These are phyloP conservation scores for Trematosphaeria pertusa DNA, from an alignment of 2,329 filamentous ascomycete species.

Conservation along the genomic window DNA sequence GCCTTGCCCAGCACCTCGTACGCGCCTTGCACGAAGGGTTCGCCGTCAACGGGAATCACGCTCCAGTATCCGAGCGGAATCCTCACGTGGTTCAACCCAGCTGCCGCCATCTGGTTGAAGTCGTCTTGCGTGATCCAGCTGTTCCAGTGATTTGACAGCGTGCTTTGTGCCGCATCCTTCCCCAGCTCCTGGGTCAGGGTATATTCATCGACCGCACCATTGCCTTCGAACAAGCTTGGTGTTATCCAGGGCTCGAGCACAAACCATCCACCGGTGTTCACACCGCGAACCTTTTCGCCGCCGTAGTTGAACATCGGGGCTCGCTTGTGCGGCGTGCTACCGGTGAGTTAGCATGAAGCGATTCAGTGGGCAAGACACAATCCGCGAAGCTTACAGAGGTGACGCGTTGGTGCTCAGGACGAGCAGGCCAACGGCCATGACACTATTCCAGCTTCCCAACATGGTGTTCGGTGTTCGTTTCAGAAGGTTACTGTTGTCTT, in stretches of 20 bases:
- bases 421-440: slow-evolving; percentile 38
- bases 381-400: slow-evolving; percentile 41
- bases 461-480: slow-evolving; percentile 21
- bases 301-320: slow-evolving; percentile 60
- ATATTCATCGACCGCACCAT: slow-evolving; percentile 64
- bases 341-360: slow-evolving; percentile 14
- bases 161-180: slow-evolving; percentile 54
- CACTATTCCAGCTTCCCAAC: slow-evolving; percentile 34
- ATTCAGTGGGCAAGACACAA: too few species aligned
- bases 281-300: slow-evolving; percentile 64
- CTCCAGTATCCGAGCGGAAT: slow-evolving; percentile 74
- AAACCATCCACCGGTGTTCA: slow-evolving; percentile 71
- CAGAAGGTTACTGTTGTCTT: slow-evolving; percentile 9
- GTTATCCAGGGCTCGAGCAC: slow-evolving; percentile 71
- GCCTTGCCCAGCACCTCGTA: slow-evolving; percentile 64
- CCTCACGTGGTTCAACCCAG: slow-evolving; percentile 68
- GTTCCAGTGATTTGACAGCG: slow-evolving; percentile 64
- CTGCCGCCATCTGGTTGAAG: slow-evolving; percentile 61
- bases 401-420: slow-evolving; percentile 38
- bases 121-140: slow-evolving; percentile 64
- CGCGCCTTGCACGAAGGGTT: slow-evolving; percentile 69
- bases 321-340: slow-evolving; percentile 33
- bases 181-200: slow-evolving; percentile 60
- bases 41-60: slow-evolving; percentile 57
- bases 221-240: slow-evolving; percentile 64